These are phyloP conservation scores for Pezicula radicicola DNA, from an alignment of 2,329 filamentous ascomycete species.

Conservation along the genomic window DNA sequence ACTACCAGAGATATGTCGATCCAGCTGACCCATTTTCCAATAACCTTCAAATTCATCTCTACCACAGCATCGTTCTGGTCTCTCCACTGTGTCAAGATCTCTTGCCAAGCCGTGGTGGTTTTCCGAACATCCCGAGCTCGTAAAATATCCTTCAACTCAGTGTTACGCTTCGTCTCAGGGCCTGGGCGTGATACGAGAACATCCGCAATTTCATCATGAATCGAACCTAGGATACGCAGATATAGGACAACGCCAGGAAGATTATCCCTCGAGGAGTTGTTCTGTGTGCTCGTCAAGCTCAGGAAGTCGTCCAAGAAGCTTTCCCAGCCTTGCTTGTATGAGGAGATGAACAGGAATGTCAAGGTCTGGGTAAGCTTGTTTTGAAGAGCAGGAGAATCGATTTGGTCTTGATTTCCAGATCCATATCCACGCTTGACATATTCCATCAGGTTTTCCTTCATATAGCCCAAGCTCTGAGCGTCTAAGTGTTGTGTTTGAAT, in stretches of 20 bases:
- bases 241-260: slow-evolving; percentile 78
- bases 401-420: slow-evolving; percentile 44
- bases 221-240: slow-evolving; percentile 79
- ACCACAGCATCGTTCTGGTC: slow-evolving; percentile 69
- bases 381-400: slow-evolving; percentile 77
- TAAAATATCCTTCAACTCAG: slow-evolving; percentile 86
- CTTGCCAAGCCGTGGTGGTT: slow-evolving; percentile 86
- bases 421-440: slow-evolving; percentile 79
- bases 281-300: slow-evolving; percentile 63
- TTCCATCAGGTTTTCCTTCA: slow-evolving; percentile 77
- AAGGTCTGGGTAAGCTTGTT: slow-evolving; percentile 97
- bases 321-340: slow-evolving; percentile 86
- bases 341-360: slow-evolving; percentile 85
- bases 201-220: slow-evolving; percentile 97
- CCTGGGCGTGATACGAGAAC: slow-evolving; percentile 77
- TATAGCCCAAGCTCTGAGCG: slow-evolving; percentile 64
- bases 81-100: slow-evolving; percentile 73
- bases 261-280: slow-evolving; percentile 64
- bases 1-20: slow-evolving; percentile 94
- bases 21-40: slow-evolving; percentile 98
- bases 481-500: slow-evolving; percentile 79
- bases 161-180: slow-evolving; percentile 80
- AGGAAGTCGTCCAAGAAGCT: slow-evolving; percentile 90
- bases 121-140: slow-evolving; percentile 84
- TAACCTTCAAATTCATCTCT: slow-evolving; percentile 85